These are phyloP conservation scores for Kazachstania sp. DNA, from an alignment of 1,139 yeast genomes.

Conservation along the genomic window DNA sequence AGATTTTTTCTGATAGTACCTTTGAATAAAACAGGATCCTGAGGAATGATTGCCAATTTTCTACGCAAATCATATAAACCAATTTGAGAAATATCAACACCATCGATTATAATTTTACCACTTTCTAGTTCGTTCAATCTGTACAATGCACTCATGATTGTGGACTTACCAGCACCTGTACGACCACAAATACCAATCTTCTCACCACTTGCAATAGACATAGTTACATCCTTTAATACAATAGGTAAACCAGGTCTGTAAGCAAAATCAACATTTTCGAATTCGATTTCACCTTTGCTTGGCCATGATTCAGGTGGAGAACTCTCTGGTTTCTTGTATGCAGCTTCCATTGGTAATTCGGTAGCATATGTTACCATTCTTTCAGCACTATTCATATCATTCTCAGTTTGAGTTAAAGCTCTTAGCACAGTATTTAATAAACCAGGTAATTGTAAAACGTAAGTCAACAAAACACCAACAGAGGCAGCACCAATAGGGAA, in stretches of 20 bases:
- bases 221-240: slow-evolving; percentile 53
- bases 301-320: slow-evolving; percentile 61
- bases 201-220: slow-evolving; percentile 40
- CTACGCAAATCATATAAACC: slow-evolving; percentile 43
- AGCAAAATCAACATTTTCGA: slow-evolving; percentile 51
- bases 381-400: slow-evolving; percentile 82
- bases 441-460: slow-evolving; percentile 48
- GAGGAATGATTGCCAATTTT: slow-evolving; percentile 51
- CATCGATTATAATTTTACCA: slow-evolving; percentile 45
- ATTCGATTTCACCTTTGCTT: slow-evolving; percentile 44
- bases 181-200: slow-evolving; percentile 57
- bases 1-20: slow-evolving; percentile 48
- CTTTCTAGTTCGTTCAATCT: slow-evolving; percentile 40
- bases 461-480: slow-evolving; percentile 65
- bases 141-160: slow-evolving; percentile 50
- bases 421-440: slow-evolving; percentile 44
- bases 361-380: slow-evolving; percentile 64
- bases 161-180: slow-evolving; percentile 59
- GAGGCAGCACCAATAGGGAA: slow-evolving; percentile 60
- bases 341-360: slow-evolving; percentile 58
- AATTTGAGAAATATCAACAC: slow-evolving; percentile 38
- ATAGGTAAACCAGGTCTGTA: slow-evolving; percentile 72
- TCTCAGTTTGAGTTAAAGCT: slow-evolving; percentile 62
- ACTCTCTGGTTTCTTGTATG: slow-evolving; percentile 43
- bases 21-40: slow-evolving; percentile 52